Percentiles rank a stretch among this genome's conserved stretches.
phyloP scores from a whole-genome alignment of 108 stramenopile genomes.

The Schizochytrium sp. region DNA sequence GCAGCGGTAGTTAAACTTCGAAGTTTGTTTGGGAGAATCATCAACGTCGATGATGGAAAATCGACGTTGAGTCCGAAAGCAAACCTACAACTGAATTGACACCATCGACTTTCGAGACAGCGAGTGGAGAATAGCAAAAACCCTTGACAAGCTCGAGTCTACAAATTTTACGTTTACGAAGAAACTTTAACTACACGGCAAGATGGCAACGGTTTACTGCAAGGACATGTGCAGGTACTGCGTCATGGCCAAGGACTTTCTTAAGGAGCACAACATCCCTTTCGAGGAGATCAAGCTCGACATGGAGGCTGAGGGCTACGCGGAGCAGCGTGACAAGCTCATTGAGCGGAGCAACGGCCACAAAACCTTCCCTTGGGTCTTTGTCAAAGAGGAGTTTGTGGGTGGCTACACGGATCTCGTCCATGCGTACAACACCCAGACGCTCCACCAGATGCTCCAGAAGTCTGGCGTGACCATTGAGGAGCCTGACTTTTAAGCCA shows the following conservation, averaged over 20 bases:
- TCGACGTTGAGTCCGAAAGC: too few relatives aligned
- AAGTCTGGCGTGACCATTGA: slow-evolving; percentile 5
- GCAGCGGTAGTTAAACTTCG: too few relatives aligned
- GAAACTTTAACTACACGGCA: not conserved
- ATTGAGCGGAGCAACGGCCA: slow-evolving; percentile 49
- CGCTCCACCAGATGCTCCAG: not conserved
- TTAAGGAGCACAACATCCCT: slow-evolving; percentile 58
- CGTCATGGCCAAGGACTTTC: slow-evolving; percentile 50
- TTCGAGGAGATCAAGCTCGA: slow-evolving; percentile 34
- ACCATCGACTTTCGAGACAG: too few relatives aligned
- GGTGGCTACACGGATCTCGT: slow-evolving; percentile 58
- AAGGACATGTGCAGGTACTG: slow-evolving; percentile 60
- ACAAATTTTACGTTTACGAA: too few relatives aligned
- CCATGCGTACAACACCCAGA: slow-evolving; percentile 15
- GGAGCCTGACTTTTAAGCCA: slow-evolving; percentile 46
- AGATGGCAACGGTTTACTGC: slow-evolving; percentile 56
- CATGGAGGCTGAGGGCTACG: slow-evolving; percentile 32
- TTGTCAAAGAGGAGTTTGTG: slow-evolving; percentile 47
- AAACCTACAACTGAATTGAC: too few relatives aligned
- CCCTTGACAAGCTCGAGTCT: too few relatives aligned
- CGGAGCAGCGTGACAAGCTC: slow-evolving; percentile 46
- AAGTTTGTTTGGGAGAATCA: too few relatives aligned
- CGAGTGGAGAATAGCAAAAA: too few relatives aligned
- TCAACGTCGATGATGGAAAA: too few relatives aligned
- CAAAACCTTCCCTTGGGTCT: slow-evolving; percentile 58